phyloP scores from a whole-genome alignment of 2,329 filamentous ascomycete species.

The Nemania sp. region DNA sequence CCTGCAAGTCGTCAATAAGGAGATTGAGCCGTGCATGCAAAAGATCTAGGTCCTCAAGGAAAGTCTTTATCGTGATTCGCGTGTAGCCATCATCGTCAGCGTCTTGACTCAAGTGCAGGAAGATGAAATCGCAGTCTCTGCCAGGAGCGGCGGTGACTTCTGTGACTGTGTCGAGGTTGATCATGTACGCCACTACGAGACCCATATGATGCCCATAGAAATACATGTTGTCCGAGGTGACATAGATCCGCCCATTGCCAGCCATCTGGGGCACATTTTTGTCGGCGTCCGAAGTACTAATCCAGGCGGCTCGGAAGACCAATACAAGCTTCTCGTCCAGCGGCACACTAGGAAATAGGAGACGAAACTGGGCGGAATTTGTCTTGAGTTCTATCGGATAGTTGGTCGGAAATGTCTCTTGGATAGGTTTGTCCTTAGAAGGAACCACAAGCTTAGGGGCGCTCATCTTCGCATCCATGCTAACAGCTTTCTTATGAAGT shows the following conservation, averaged over 20 bases:
- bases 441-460: constrained; percentile 36
- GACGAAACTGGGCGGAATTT: constrained; percentile 90
- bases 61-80: constrained; percentile 86
- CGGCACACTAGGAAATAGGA: constrained; percentile 83
- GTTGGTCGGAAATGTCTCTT: constrained; percentile 67
- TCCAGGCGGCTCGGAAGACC: constrained; percentile 92
- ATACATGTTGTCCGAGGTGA: constrained; percentile 85
- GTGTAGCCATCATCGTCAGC: constrained; percentile 66
- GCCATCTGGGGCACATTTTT: constrained; percentile 58
- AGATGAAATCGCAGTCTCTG: constrained; percentile 90
- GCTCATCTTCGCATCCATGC: constrained; percentile 45
- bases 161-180: constrained; percentile 75
- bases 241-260: constrained; percentile 76
- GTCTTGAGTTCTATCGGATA: constrained; percentile 83
- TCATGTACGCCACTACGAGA: constrained; percentile 79
- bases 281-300: constrained; percentile 53
- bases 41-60: constrained; percentile 83
- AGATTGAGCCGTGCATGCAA: constrained; percentile 85
- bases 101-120: constrained; percentile 73
- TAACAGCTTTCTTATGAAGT: constrained; percentile 51
- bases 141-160: constrained; percentile 91
- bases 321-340: constrained; percentile 81
- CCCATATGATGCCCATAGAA: constrained; percentile 97
- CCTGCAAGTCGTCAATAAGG: constrained; percentile 77
- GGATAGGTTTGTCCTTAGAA: constrained; percentile 41